phyloP scores from a whole-genome alignment of 2,329 filamentous ascomycete genomes.

The Neopestalotiopsis rosae region DNA sequence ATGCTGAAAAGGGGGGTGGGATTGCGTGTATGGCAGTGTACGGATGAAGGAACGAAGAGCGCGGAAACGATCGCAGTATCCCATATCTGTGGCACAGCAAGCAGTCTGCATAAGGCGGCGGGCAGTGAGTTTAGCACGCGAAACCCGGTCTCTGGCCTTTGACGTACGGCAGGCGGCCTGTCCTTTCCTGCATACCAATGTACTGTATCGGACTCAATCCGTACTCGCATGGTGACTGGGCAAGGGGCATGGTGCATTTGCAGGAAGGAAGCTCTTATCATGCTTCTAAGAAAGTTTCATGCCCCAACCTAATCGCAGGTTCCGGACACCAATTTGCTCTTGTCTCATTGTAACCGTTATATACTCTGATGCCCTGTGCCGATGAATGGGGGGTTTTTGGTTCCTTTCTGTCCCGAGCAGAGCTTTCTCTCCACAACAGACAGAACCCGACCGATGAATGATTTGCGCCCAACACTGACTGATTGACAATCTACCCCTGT shows the following conservation, averaged over 20 bases:
- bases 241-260: not conserved
- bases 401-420: not conserved
- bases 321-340: not conserved
- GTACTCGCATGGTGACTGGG: not conserved
- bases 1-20: not conserved
- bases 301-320: slow-evolving; percentile 1
- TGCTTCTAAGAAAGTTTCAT: slow-evolving; percentile 1
- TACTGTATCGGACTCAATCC: not conserved
- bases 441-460: no score
- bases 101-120: not conserved
- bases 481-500: not conserved
- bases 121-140: not conserved
- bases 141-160: not conserved
- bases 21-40: not conserved
- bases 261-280: not conserved
- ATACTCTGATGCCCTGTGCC: not conserved
- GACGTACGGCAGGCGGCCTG: not conserved
- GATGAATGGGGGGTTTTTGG: not conserved
- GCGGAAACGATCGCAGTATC: not conserved
- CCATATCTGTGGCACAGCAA: slow-evolving; percentile 4
- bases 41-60: not conserved
- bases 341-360: not conserved
- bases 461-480: not conserved
- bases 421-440: not conserved
- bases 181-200: not conserved